Percentiles rank a stretch among this genome's conserved stretches.
phyloP scores from a whole-genome alignment of 768 basidiomycete species.

The Leccinum aurantiacum region DNA sequence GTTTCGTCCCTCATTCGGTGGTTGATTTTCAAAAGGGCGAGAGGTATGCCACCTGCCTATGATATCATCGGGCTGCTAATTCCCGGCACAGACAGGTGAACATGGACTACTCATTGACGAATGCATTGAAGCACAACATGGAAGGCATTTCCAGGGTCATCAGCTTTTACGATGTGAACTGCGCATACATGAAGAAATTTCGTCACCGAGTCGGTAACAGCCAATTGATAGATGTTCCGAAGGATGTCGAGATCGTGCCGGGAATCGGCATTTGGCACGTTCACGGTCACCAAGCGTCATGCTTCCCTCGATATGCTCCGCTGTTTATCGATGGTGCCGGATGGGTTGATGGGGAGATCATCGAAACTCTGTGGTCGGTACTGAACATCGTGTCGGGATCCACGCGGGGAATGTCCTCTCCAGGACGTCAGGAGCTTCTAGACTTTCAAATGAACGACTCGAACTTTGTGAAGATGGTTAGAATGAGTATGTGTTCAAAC shows the following conservation, averaged over 20 bases:
- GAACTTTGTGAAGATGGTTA: conserved; percentile 8
- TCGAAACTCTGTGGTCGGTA: conserved; percentile 7
- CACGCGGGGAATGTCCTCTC: background rate
- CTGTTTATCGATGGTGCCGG: background rate
- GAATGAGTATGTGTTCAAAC: background rate
- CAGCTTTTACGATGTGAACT: conserved; percentile 10
- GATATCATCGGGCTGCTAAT: background rate
- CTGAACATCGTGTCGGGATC: background rate
- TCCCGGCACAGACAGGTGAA: conserved; percentile 7
- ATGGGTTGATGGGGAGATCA: background rate
- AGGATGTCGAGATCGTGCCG: background rate
- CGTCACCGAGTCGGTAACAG: background rate
- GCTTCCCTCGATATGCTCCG: conserved; percentile 11
- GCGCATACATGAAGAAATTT: conserved; percentile 10
- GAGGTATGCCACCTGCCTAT: background rate
- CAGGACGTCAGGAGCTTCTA: background rate
- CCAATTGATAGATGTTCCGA: background rate
- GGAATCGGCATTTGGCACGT: conserved; percentile 30
- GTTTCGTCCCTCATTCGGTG: conserved; percentile 28
- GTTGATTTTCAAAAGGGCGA: conserved; percentile 35
- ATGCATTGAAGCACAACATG: conserved; percentile 5
- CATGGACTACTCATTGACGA: conserved; percentile 4
- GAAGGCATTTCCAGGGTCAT: accelerated
- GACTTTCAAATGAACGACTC: conserved; percentile 14
- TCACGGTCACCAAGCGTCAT: conserved; percentile 26